Percentiles rank a stretch among this genome's conserved stretches.
phyloP scores from a whole-genome alignment of 306 rosid species.

The Quercus parvula region DNA sequence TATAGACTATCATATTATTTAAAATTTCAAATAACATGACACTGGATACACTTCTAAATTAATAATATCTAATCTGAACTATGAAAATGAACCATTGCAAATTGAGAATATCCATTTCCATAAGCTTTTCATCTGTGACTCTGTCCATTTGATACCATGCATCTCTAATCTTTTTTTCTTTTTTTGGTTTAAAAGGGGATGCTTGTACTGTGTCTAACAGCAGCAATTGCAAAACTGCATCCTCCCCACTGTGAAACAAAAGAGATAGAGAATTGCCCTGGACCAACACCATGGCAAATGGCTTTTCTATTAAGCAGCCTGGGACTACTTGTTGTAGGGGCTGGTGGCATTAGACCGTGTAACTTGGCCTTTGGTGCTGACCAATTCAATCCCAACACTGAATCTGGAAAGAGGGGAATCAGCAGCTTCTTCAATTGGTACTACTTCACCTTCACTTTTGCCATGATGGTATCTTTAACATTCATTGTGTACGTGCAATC shows the following conservation, averaged over 20 bases:
- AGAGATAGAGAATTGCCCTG: neutral
- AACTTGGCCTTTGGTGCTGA: neutral
- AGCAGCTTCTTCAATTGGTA: neutral
- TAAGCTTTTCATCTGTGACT: too few relatives aligned
- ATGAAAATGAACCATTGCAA: too few relatives aligned
- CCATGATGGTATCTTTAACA: neutral
- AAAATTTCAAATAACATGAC: too few relatives aligned
- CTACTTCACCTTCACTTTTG: neutral
- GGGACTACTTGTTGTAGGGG: neutral
- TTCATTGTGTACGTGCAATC: neutral
- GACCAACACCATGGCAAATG: neutral
- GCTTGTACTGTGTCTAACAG: neutral
- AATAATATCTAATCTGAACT: too few relatives aligned
- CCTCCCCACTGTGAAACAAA: neutral
- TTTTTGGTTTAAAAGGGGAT: neutral
- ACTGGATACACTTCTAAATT: too few relatives aligned
- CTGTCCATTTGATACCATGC: too few relatives aligned
- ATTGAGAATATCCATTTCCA: too few relatives aligned
- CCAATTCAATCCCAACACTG: neutral
- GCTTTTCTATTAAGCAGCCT: neutral
- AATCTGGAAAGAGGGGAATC: neutral
- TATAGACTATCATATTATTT: too few relatives aligned
- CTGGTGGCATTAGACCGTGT: neutral
- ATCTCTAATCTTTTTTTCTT: too few relatives aligned
- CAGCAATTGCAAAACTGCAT: neutral